Percentiles rank a stretch among this genome's conserved stretches.
phyloP scores from a whole-genome alignment of 2,329 filamentous ascomycete species.

The Botrytis fragariae region DNA sequence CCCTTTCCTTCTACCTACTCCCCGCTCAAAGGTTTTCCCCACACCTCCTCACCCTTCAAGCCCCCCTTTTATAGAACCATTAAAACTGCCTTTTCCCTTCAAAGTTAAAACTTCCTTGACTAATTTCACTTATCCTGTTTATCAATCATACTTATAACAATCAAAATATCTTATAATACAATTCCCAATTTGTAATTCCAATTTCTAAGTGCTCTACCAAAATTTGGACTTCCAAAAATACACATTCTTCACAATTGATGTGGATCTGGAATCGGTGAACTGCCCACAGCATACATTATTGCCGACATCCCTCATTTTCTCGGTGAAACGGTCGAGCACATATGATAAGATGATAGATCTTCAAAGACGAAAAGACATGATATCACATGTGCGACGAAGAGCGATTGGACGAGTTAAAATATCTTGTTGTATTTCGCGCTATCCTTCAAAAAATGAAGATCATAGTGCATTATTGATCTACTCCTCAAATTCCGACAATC shows the following conservation, averaged over 20 bases:
- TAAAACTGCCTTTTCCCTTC: no score
- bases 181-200: no score
- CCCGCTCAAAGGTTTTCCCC: no score
- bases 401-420: not conserved
- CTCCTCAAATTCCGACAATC: not conserved
- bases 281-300: not conserved
- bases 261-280: not conserved
- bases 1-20: no score
- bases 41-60: no score
- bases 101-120: no score
- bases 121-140: no score
- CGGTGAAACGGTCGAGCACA: not conserved
- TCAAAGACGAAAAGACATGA: not conserved
- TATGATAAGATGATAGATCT: not conserved
- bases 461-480: not conserved
- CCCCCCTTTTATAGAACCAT: no score
- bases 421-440: not conserved
- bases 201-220: not conserved
- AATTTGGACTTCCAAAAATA: not conserved
- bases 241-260: not conserved
- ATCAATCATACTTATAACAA: no score
- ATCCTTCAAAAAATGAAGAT: not conserved
- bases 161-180: no score
- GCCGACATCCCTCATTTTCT: no score
- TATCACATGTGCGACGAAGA: not conserved